Conservation (phyloP, 768 basidiomycete species). For the Lactarius hatsudake region DNA sequence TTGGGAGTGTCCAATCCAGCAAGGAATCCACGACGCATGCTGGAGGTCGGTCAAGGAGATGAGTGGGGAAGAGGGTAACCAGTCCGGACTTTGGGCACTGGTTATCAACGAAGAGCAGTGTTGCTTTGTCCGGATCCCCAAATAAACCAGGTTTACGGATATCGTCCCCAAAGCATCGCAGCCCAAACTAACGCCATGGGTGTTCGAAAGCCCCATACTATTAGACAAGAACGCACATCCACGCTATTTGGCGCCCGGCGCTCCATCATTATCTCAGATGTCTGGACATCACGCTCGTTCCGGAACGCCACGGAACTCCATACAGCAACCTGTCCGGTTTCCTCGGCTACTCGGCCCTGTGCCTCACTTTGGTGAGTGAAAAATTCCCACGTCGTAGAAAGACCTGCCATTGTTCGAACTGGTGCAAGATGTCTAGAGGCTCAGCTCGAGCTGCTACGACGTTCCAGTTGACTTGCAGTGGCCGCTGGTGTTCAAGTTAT, state of each 20-base stretch:
- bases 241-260: neutral
- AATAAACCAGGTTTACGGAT: neutral
- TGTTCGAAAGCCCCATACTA: constrained; percentile 1
- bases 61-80: neutral
- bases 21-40: constrained; percentile 19
- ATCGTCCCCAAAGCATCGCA: neutral
- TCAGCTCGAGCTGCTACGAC: neutral
- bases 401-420: neutral
- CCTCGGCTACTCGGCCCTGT: neutral
- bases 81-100: constrained; percentile 16
- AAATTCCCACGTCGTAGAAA: neutral
- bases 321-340: neutral
- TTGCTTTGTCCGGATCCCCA: constrained; percentile 3
- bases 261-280: neutral
- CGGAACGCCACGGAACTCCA: neutral
- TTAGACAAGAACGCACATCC: neutral
- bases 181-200: neutral
- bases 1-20: neutral
- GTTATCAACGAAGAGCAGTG: constrained; percentile 1
- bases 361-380: neutral
- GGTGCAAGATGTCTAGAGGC: neutral
- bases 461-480: too few species aligned
- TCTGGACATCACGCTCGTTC: neutral
- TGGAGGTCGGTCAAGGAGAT: neutral
- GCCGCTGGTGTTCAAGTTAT: too few species aligned